phyloP scores from a whole-genome alignment of 805 yeast species.

The Cyberlindnera mycetangii region DNA sequence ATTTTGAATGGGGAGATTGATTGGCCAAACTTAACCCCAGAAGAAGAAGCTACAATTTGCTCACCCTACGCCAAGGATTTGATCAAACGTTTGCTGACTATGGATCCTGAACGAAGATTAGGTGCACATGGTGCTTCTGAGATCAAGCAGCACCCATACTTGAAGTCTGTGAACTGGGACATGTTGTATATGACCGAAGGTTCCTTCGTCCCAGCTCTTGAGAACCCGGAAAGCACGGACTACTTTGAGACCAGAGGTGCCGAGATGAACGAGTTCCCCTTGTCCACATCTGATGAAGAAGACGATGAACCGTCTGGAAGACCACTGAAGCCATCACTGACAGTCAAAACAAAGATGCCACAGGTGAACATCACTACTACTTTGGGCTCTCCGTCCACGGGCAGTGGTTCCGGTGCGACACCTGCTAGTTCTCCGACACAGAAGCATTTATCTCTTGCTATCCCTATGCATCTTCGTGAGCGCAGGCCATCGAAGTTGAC shows the following conservation, averaged over 20 bases:
- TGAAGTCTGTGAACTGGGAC: conserved; percentile 72
- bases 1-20: conserved; percentile 70
- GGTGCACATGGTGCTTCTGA: conserved; percentile 81
- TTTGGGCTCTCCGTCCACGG: conserved; percentile 29
- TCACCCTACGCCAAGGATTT: conserved; percentile 72
- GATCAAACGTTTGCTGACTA: conserved; percentile 55
- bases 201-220: conserved; percentile 76
- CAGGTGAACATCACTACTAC: conserved; percentile 16
- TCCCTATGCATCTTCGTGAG: conserved; percentile 60
- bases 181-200: conserved; percentile 66
- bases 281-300: conserved; percentile 33
- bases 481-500: conserved; percentile 70
- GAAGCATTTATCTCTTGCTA: conserved; percentile 42
- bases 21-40: conserved; percentile 71
- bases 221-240: conserved; percentile 83
- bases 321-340: conserved; percentile 1
- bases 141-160: conserved; percentile 76
- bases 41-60: conserved; percentile 54
- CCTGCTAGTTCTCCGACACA: conserved; percentile 32
- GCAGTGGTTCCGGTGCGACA: conserved; percentile 21
- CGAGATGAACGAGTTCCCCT: conserved; percentile 57
- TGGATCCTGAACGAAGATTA: conserved; percentile 64
- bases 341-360: conserved; percentile 4
- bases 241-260: conserved; percentile 94
- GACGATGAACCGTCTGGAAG: conserved; percentile 11